phyloP scores from a whole-genome alignment of 495 filamentous ascomycete genomes.

The Peziza echinospora region DNA sequence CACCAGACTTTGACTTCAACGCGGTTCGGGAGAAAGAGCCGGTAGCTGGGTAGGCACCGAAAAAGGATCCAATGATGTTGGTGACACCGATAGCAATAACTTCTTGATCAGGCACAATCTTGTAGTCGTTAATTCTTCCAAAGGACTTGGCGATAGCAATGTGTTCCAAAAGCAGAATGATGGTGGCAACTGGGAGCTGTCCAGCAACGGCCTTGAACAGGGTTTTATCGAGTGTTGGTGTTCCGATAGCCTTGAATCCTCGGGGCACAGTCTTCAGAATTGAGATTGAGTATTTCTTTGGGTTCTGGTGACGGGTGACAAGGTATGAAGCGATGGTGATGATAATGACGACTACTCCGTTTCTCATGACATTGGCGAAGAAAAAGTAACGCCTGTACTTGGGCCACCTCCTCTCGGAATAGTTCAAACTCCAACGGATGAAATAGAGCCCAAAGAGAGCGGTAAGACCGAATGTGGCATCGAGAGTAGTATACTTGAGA shows the following conservation, averaged over 20 bases:
- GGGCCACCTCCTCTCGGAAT: slow-evolving; percentile 23
- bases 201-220: slow-evolving; percentile 10
- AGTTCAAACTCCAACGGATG: slow-evolving; percentile 25
- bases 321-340: slow-evolving; percentile 14
- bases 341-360: slow-evolving; percentile 15
- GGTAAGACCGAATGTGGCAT: slow-evolving; percentile 31
- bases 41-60: slow-evolving; percentile 31
- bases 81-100: slow-evolving; percentile 32
- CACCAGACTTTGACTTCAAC: slow-evolving; percentile 31
- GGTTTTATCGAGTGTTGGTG: slow-evolving; percentile 9
- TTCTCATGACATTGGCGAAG: slow-evolving; percentile 15
- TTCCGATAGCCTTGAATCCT: slow-evolving; percentile 15
- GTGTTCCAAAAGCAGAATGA: slow-evolving; percentile 33
- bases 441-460: slow-evolving; percentile 30
- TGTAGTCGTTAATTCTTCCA: slow-evolving; percentile 32
- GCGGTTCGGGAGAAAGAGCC: slow-evolving; percentile 29
- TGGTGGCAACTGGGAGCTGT: slow-evolving; percentile 20
- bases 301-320: slow-evolving; percentile 24
- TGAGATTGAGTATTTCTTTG: slow-evolving; percentile 19
- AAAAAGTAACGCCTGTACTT: slow-evolving; percentile 14
- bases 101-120: slow-evolving; percentile 33
- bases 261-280: slow-evolving; percentile 17
- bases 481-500: slow-evolving; percentile 25
- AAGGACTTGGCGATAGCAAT: slow-evolving; percentile 35
- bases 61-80: slow-evolving; percentile 31